A percentile compares a stretch with the other conserved stretches of the same genome.
phyloP scores from a whole-genome alignment of 768 basidiomycete genomes.

The Termitomyces sp. region DNA sequence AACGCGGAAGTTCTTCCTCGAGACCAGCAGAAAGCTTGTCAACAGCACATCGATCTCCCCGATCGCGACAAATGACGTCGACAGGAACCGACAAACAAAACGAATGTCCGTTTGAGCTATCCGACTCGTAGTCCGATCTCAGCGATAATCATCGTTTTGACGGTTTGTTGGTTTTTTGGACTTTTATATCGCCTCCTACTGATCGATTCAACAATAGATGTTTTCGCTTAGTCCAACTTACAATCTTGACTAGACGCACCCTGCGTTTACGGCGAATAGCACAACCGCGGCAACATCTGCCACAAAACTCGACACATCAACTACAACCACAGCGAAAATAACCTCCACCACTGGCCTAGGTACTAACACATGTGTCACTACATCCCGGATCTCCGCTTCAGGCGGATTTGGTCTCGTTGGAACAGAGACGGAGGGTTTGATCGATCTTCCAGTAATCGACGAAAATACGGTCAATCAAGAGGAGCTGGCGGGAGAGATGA shows the following conservation, averaged over 20 bases:
- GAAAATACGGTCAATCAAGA: neutral
- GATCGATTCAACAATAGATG: neutral
- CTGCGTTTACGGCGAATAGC: no score
- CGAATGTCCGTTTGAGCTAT: neutral
- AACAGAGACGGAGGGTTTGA: neutral
- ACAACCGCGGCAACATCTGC: no score
- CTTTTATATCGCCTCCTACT: neutral
- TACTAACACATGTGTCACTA: neutral
- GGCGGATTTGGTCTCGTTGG: neutral
- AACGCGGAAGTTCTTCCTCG: neutral
- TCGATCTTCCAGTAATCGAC: no score
- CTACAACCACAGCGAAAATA: no score
- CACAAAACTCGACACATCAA: no score
- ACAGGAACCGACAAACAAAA: neutral
- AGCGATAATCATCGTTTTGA: neutral
- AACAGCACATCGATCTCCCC: neutral
- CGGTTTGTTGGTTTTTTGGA: neutral
- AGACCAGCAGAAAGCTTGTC: neutral
- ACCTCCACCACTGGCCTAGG: no score
- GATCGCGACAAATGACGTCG: neutral
- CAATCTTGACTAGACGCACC: neutral
- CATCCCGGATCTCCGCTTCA: no score
- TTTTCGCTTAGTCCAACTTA: neutral
- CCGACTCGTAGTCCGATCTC: neutral
- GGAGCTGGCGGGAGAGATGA: neutral